Evolutionary conservation across 768 basidiomycete genomes (phyloP), one percentile per base, ranked within the genome.

Genomic region (Suillus bovinus): DNA sequence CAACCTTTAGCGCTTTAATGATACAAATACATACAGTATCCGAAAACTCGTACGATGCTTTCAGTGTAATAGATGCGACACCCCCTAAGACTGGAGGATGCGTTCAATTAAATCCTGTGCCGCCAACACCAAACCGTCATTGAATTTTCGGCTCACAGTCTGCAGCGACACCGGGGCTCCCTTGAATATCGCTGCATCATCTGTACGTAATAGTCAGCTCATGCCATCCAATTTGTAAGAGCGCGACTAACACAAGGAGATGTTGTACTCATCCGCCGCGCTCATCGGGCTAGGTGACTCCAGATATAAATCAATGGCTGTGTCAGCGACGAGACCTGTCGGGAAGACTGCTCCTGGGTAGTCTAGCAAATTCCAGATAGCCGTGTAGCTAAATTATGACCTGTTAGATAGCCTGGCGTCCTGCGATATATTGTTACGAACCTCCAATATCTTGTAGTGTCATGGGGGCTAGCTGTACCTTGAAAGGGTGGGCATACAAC

Each of bases 321-420:
- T 68, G 59, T 76, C 70, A 50, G 61, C 64, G 22, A 62, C 46
- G 27, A 76, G 71, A 20, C 80, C 79, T 22, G 77, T 79, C 9
- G 81, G 82, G 69, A 83, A 79, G 5, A 81, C 77, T 3, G 74
- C 76, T 1, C 75, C 74, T 0, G 81, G 77, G 58, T 78, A 81
- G 66, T 83, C 82, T 16, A 77, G 67, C 17, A 82, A 64, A 61
- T 83, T 83, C 73, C 77, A 80, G 27, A 78, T 65, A 11, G 71
- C 74, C 0, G 81, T 79, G 60, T 80, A 81, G 8, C 78, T 77
- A 44, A 22, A 6, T 31, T 16, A 73, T 64, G 11, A 78, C 62
- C 47, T 81, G 79, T 68, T 70, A 77, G 42, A 76, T 61, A 11
- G 66, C 70, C 1, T 78, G 78, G 63, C 77, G 76, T 24, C 71